Percentiles rank a stretch among this genome's conserved stretches.
phyloP scores from a whole-genome alignment of 2,329 filamentous ascomycete genomes.

The Talaromyces sp. region DNA sequence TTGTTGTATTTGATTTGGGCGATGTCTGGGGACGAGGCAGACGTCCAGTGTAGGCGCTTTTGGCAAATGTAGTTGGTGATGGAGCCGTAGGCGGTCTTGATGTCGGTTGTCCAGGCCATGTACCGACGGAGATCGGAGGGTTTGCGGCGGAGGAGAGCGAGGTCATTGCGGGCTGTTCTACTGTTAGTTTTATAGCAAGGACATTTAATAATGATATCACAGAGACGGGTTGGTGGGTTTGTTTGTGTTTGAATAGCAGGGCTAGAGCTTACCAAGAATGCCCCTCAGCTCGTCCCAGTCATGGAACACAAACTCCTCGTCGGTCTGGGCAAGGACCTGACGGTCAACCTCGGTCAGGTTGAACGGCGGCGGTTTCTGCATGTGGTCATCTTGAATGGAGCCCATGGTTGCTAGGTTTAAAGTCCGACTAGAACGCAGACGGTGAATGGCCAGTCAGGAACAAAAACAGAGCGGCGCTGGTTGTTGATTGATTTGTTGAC shows the following conservation, averaged over 20 bases:
- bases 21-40: constrained; percentile 11
- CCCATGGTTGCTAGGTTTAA: not conserved
- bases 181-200: not conserved
- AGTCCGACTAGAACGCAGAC: not conserved
- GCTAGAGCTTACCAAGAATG: constrained; percentile 45
- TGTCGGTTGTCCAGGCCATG: constrained; percentile 53
- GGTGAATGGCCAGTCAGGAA: not conserved
- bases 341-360: constrained; percentile 47
- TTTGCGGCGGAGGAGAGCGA: constrained; percentile 53
- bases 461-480: too few relatives aligned
- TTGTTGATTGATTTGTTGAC: not conserved
- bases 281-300: constrained; percentile 49
- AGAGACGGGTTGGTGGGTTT: too few relatives aligned
- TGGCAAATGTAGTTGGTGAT: constrained; percentile 54
- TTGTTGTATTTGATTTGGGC: constrained; percentile 40
- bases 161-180: constrained; percentile 43
- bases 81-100: constrained; percentile 51
- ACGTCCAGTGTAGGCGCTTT: constrained; percentile 51
- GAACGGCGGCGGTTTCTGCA: constrained; percentile 31
- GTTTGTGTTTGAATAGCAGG: not conserved
- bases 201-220: too few relatives aligned
- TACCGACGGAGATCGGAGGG: constrained; percentile 57
- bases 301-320: constrained; percentile 49
- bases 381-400: constrained; percentile 3
- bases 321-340: constrained; percentile 44